Evolutionary conservation across 2,329 filamentous ascomycete species (phyloP).

Genomic region (Xylariomycetidae sp.): DNA sequence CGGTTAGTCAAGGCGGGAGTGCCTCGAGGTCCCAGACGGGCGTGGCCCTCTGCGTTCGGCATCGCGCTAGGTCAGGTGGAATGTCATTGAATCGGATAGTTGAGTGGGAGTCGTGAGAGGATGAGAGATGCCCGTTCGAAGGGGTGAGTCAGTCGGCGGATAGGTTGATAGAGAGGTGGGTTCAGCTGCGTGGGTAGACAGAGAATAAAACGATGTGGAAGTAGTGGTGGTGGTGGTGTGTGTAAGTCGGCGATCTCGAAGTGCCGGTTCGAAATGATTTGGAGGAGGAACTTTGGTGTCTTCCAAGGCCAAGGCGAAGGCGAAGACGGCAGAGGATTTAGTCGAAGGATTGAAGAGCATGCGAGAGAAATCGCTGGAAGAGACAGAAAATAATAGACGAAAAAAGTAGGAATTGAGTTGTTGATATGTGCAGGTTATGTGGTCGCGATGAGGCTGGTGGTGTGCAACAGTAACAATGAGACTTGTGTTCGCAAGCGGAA

Average conservation of each 20-base stretch:
- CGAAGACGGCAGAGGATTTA: too few species aligned
- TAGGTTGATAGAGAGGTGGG: background rate
- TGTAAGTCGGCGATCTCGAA: background rate
- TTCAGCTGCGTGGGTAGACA: background rate
- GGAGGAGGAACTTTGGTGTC: too few species aligned
- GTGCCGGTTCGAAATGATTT: conserved; percentile 5
- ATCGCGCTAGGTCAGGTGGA: conserved; percentile 15
- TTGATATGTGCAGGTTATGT: too few species aligned
- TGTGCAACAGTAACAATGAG: too few species aligned
- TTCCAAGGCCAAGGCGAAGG: too few species aligned
- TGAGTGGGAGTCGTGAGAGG: background rate
- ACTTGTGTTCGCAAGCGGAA: too few species aligned
- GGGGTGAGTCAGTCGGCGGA: background rate
- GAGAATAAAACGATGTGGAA: background rate
- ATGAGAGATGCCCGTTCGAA: background rate
- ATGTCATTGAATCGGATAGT: conserved; percentile 16
- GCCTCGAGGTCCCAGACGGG: conserved; percentile 20
- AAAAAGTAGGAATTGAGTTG: too few species aligned
- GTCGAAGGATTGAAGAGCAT: too few species aligned
- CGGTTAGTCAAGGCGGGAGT: conserved; percentile 18
- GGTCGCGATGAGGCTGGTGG: too few species aligned
- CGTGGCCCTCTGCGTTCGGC: conserved; percentile 21
- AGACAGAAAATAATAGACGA: too few species aligned
- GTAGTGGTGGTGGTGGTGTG: background rate
- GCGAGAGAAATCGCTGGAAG: too few species aligned